Conservation (phyloP, 2,329 filamentous ascomycete genomes). For the Talaromyces funiculosus region DNA sequence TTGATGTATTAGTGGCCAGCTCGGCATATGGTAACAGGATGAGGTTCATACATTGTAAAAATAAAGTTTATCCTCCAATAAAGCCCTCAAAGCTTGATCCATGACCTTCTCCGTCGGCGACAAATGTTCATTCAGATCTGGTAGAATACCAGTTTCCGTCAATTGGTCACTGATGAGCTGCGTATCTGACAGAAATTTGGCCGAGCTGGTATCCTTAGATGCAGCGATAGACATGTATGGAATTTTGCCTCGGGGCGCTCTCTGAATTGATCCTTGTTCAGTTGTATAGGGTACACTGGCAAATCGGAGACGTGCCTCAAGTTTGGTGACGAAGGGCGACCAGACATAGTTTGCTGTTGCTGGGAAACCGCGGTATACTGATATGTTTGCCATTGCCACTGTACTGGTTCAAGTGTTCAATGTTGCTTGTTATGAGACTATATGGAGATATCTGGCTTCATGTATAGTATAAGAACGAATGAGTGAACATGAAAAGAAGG, state of each 20-base stretch:
- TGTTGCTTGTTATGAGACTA: too few relatives aligned
- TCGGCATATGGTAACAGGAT: background rate
- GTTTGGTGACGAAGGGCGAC: constrained; percentile 59
- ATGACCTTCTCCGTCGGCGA: constrained; percentile 35
- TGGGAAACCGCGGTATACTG: constrained; percentile 49
- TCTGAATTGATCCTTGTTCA: constrained; percentile 41
- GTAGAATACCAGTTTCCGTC: constrained; percentile 35
- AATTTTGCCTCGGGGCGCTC: constrained; percentile 54
- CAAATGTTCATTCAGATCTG: constrained; percentile 47
- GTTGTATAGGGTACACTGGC: constrained; percentile 44
- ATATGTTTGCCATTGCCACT: constrained; percentile 20
- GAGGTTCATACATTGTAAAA: constrained; percentile 47
- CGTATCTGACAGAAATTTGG: constrained; percentile 45
- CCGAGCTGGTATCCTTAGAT: constrained; percentile 11
- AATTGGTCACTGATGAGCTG: constrained; percentile 50
- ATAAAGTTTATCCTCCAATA: constrained; percentile 57
- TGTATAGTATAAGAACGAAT: background rate
- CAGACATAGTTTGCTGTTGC: constrained; percentile 44
- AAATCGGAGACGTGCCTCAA: constrained; percentile 57
- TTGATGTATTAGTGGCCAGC: background rate
- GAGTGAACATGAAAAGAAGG: background rate
- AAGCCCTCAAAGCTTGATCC: constrained; percentile 49
- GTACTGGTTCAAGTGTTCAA: background rate
- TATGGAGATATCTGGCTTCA: too few relatives aligned
- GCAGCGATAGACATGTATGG: constrained; percentile 41